Evolutionary conservation across 2,329 filamentous ascomycete genomes (phyloP), one percentile per base, ranked within the genome.

Genomic region (Colletotrichum cereale): DNA sequence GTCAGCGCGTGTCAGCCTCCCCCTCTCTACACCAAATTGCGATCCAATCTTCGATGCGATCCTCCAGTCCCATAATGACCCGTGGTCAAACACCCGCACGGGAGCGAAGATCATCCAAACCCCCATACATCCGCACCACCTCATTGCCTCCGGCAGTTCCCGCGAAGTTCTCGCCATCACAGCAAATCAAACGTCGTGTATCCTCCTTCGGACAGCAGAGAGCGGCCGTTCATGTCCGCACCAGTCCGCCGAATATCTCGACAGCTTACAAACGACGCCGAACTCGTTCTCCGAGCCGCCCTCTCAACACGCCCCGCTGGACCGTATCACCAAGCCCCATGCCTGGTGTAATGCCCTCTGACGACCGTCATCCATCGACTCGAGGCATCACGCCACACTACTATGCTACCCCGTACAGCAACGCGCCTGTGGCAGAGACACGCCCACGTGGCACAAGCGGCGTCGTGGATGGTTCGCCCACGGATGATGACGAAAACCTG

Each of bases 381-480:
- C 80, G 85, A 40, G 80, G 79, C 18, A 84, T 83, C 16, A 89
- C 87, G 0, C 92, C 91, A 0, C 90, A 90, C 74, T 90, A 90
- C n/a, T 95, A 95, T 76, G 91, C 92, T 3, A 95, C 93, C 0
- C 93, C 93, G 0, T 86, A 91, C 77, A 94, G 92, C 76, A 91
- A 90, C 72, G 88, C 85, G 4, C 85, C 88, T 0, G 79, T 81
- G 11, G 79, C 84, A 16, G 85, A 87, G 65, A 73, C 81, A 24
- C 81, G 82, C 10, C 75, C 76, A 3, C 73, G 73, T 26, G 70
- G 62, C 6, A 64, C 52, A n/a, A 70, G 53, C 24, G 64, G 31
- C 10, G 44, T 38, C 58, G 71, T 74, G 18, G 76, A 66, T 18
- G 75, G 60, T 26, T 66, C 76, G 65, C 74, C 74, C 8, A 77